Evolutionary conservation across 2,329 filamentous ascomycete genomes (phyloP).

Genomic region (Trichoderma afroharzianum): DNA sequence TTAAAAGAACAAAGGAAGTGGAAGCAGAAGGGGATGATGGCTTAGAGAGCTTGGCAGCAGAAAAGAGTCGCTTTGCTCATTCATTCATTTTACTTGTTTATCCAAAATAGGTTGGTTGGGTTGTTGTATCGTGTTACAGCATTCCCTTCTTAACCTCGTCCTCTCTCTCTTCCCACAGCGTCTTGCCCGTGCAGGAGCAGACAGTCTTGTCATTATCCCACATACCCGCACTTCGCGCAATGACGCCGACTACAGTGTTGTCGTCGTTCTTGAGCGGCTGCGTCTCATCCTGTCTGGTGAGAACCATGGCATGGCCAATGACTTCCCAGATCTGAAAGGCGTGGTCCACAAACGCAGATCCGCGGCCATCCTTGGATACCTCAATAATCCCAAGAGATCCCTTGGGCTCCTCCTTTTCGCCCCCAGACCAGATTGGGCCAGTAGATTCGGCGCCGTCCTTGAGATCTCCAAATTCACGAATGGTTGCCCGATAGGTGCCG

Average conservation of each 20-base stretch:
- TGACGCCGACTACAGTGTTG: conserved; percentile 85
- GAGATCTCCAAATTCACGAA: conserved; percentile 84
- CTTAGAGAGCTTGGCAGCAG: neutral
- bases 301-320: conserved; percentile 87
- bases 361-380: conserved; percentile 71
- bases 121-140: conserved; percentile 50
- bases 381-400: conserved; percentile 68
- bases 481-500: conserved; percentile 77
- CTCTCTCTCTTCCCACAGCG: conserved; percentile 92
- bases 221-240: conserved; percentile 92
- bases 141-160: conserved; percentile 89
- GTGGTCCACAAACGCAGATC: conserved; percentile 75
- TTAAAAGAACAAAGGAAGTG: neutral
- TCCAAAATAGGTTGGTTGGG: neutral
- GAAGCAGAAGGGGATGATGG: neutral
- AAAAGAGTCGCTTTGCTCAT: neutral
- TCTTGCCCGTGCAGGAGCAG: conserved; percentile 96
- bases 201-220: conserved; percentile 99
- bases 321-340: conserved; percentile 91
- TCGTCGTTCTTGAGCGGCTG: conserved; percentile 66
- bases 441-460: conserved; percentile 78
- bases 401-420: conserved; percentile 38
- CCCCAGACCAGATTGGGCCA: conserved; percentile 73
- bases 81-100: conserved; percentile 1
- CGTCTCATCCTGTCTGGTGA: conserved; percentile 61